phyloP scores from a whole-genome alignment of 2,329 filamentous ascomycete species.

The Sporothrix variecibatus region DNA sequence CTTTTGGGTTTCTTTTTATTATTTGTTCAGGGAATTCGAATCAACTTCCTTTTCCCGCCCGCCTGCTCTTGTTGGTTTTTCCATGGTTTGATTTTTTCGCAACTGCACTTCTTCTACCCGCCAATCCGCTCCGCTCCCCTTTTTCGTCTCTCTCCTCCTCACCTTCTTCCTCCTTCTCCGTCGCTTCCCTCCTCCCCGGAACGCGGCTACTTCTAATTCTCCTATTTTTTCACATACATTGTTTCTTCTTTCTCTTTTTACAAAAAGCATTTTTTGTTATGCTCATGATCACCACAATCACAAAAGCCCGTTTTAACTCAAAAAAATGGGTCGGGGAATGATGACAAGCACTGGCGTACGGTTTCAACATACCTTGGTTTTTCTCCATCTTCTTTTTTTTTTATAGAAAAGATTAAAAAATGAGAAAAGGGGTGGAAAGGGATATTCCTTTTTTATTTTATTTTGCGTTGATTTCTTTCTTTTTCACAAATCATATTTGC shows the following conservation, averaged over 20 bases:
- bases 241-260: neutral
- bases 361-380: conserved; percentile 35
- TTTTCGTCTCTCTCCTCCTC: neutral
- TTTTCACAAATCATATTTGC: neutral
- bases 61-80: conserved; percentile 7
- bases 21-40: conserved; percentile 5
- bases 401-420: neutral
- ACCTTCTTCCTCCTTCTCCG: neutral
- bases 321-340: conserved; percentile 21
- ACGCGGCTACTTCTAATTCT: neutral
- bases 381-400: conserved; percentile 5
- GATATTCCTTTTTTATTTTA: conserved; percentile 12
- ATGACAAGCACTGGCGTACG: conserved; percentile 33
- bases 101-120: neutral
- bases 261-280: conserved; percentile 30
- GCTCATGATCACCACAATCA: conserved; percentile 27
- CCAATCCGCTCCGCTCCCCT: neutral
- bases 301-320: neutral
- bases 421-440: conserved; percentile 13
- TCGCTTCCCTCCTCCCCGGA: conserved; percentile 17
- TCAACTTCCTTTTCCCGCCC: conserved; percentile 23
- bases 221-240: neutral
- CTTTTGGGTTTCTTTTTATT: conserved; percentile 1
- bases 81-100: neutral
- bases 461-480: neutral